Evolutionary conservation across 2,329 filamentous ascomycete species (phyloP).

Genomic region (Aspergillus persii): DNA sequence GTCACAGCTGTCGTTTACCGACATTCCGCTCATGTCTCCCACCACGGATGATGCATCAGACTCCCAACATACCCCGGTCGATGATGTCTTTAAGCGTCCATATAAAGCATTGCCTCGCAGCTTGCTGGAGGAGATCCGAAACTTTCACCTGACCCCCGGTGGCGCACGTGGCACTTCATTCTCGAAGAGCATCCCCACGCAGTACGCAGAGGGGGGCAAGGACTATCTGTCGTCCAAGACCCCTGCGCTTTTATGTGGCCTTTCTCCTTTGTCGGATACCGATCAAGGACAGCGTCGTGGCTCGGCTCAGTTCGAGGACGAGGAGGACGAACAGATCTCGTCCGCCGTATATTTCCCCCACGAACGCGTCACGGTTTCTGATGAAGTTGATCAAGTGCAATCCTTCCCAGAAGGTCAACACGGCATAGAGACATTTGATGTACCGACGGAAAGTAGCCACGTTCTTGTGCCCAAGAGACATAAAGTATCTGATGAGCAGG

Average conservation of each 20-base stretch:
- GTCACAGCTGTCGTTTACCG: slow-evolving; percentile 27
- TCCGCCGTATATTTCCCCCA: slow-evolving; percentile 65
- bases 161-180: slow-evolving; percentile 47
- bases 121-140: slow-evolving; percentile 57
- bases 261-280: slow-evolving; percentile 23
- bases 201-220: slow-evolving; percentile 32
- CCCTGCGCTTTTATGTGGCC: slow-evolving; percentile 8
- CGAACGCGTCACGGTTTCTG: slow-evolving; percentile 45
- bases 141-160: slow-evolving; percentile 52
- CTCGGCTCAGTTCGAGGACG: slow-evolving; percentile 45
- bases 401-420: slow-evolving; percentile 19
- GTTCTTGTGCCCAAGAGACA: slow-evolving; percentile 29
- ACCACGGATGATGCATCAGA: slow-evolving; percentile 7
- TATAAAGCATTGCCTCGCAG: slow-evolving; percentile 46
- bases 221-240: slow-evolving; percentile 28
- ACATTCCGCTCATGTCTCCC: slow-evolving; percentile 23
- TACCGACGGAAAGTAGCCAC: slow-evolving; percentile 26
- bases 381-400: slow-evolving; percentile 27
- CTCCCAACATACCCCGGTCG: slow-evolving; percentile 10
- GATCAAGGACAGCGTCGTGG: slow-evolving; percentile 21
- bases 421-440: slow-evolving; percentile 24
- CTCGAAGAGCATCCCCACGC: slow-evolving; percentile 39
- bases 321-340: slow-evolving; percentile 64
- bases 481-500: slow-evolving; percentile 25
- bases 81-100: slow-evolving; percentile 24